Evolutionary conservation across 306 rosid species (phyloP).

Genomic region (Cucumis hystrix): DNA sequence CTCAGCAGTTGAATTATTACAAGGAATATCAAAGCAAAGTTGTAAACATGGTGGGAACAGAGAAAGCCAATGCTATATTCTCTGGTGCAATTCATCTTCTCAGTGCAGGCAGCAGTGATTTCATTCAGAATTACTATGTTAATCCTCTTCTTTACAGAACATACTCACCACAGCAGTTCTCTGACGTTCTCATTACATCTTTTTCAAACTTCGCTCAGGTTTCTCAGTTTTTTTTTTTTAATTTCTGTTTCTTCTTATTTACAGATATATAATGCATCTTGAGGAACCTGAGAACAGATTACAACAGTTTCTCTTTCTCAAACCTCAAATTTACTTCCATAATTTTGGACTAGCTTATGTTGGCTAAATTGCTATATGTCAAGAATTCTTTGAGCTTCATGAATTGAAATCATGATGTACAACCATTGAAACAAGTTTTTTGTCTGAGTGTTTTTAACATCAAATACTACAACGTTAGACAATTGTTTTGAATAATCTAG

Average conservation of each 20-base stretch:
- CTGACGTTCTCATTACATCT: conserved; percentile 32
- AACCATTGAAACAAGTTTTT: not conserved
- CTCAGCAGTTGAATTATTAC: conserved; percentile 40
- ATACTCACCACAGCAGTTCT: conserved; percentile 33
- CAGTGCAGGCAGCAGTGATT: conserved; percentile 53
- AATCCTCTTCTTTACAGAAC: conserved; percentile 16
- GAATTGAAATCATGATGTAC: not conserved
- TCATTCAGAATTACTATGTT: conserved; percentile 44
- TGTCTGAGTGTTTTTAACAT: not conserved
- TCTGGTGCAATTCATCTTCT: conserved; percentile 39
- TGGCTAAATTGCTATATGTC: not conserved
- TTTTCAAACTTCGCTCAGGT: conserved; percentile 44
- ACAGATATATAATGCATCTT: not conserved
- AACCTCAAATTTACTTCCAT: not conserved
- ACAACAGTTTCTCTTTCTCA: not conserved
- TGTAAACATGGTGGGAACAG: conserved; percentile 31
- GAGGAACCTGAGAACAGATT: not conserved
- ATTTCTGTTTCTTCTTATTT: not conserved
- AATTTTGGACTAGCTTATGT: not conserved
- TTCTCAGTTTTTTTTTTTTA: not conserved
- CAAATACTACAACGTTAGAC: not conserved
- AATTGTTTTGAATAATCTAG: not conserved
- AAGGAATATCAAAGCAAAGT: conserved; percentile 34
- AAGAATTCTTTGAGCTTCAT: not conserved
- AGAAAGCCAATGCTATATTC: conserved; percentile 29